These are phyloP conservation scores for Leccinum subspadiceum DNA, from an alignment of 1,284 basidiomycete genomes.

Conservation along the genomic window DNA sequence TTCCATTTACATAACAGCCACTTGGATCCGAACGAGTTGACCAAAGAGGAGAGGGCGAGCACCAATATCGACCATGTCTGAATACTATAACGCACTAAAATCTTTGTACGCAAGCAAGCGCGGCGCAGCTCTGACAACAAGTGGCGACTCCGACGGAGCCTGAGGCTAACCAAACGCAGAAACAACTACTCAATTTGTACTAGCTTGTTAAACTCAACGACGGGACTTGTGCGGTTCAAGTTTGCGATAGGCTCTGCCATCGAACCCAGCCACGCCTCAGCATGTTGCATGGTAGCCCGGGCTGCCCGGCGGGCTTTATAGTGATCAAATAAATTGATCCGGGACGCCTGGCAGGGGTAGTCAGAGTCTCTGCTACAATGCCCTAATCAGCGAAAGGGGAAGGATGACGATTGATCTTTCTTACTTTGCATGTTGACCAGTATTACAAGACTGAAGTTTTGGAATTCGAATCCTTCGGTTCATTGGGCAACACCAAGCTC, in stretches of 20 bases:
- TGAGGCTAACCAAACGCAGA: background rate
- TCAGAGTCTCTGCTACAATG: constrained; percentile 5
- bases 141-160: background rate
- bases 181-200: background rate
- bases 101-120: background rate
- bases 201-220: background rate
- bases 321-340: background rate
- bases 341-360: background rate
- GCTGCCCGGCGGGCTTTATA: background rate
- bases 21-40: background rate
- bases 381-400: background rate
- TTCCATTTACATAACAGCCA: background rate
- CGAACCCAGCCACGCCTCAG: background rate
- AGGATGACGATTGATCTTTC: background rate
- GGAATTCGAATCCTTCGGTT: constrained; percentile 1
- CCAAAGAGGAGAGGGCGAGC: background rate
- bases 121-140: background rate
- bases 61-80: constrained; percentile 4
- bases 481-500: constrained; percentile 2
- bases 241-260: background rate
- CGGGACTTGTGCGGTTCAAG: background rate
- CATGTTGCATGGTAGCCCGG: background rate
- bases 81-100: background rate
- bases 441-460: background rate
- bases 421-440: background rate